A percentile compares a stretch with the other conserved stretches of the same genome.
Evolutionary conservation across 805 yeast species (phyloP).

Genomic region (Scheffersomyces amazonensis): DNA sequence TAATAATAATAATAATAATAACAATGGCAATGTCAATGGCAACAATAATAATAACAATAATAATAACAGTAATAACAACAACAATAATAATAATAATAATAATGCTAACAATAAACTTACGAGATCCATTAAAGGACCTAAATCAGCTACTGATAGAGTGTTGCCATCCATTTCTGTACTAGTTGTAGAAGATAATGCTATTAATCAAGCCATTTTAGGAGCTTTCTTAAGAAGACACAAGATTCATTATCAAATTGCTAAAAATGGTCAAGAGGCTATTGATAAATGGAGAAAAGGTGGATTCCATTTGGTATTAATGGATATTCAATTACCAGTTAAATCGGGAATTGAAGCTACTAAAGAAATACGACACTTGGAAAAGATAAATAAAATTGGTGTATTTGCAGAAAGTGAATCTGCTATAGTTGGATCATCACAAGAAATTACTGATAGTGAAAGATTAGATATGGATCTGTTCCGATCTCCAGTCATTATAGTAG

Average conservation of each 20-base stretch:
- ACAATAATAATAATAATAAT: not conserved
- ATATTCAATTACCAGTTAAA: slow-evolving; percentile 92
- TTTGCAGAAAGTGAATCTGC: slow-evolving; percentile 47
- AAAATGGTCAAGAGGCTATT: slow-evolving; percentile 92
- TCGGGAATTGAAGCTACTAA: slow-evolving; percentile 95
- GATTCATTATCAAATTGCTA: slow-evolving; percentile 81
- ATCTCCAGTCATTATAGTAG: slow-evolving; percentile 97
- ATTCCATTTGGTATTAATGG: slow-evolving; percentile 93
- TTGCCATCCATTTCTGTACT: slow-evolving; percentile 86
- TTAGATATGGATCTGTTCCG: slow-evolving; percentile 65
- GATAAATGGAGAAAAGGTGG: slow-evolving; percentile 95
- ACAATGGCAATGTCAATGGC: not conserved
- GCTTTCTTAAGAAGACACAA: slow-evolving; percentile 83
- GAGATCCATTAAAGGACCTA: slow-evolving; percentile 5
- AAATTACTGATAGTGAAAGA: slow-evolving; percentile 44
- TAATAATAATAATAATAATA: not conserved
- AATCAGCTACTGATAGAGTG: slow-evolving; percentile 55
- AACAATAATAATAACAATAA: not conserved
- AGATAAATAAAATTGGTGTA: slow-evolving; percentile 73
- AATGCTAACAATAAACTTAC: not conserved
- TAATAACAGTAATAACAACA: not conserved
- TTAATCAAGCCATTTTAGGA: slow-evolving; percentile 88
- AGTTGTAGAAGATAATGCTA: slow-evolving; percentile 94
- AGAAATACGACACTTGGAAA: slow-evolving; percentile 83
- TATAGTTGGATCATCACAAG: slow-evolving; percentile 1